Evolutionary conservation across 1,284 basidiomycete species (phyloP).

Genomic region (Xerocomus amazonicus): DNA sequence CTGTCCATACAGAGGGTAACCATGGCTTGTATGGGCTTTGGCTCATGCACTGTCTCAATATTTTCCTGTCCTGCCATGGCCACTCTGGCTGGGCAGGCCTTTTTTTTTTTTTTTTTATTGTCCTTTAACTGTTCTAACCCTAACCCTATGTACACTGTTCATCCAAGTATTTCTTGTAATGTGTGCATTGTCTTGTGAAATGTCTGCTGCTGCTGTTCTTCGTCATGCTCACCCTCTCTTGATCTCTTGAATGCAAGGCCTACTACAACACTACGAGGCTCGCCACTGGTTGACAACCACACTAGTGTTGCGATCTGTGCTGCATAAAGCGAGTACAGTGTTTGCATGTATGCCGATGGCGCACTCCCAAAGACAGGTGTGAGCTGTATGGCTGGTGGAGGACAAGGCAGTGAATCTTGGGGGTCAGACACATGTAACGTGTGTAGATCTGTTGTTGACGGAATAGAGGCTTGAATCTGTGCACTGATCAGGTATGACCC

Average conservation of each 20-base stretch:
- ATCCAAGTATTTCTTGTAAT: neutral
- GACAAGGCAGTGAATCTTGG: slow-evolving; percentile 49
- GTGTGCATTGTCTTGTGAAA: slow-evolving; percentile 65
- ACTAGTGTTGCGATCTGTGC: slow-evolving; percentile 83
- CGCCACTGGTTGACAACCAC: slow-evolving; percentile 53
- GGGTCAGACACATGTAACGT: slow-evolving; percentile 10
- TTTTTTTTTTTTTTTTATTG: slow-evolving; percentile 1
- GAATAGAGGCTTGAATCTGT: slow-evolving; percentile 77
- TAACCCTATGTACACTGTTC: slow-evolving; percentile 38
- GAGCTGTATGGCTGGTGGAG: slow-evolving; percentile 70
- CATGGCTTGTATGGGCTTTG: slow-evolving; percentile 14
- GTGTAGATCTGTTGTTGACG: slow-evolving; percentile 57
- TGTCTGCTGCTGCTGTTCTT: slow-evolving; percentile 46
- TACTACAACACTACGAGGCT: slow-evolving; percentile 57
- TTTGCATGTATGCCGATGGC: slow-evolving; percentile 58
- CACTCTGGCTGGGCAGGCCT: slow-evolving; percentile 38
- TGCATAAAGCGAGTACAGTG: slow-evolving; percentile 79
- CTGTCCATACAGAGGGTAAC: slow-evolving; percentile 36
- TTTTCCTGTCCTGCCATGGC: slow-evolving; percentile 58
- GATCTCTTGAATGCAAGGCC: slow-evolving; percentile 60
- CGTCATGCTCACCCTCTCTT: slow-evolving; percentile 15
- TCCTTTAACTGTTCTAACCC: slow-evolving; percentile 22
- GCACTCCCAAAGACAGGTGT: slow-evolving; percentile 75
- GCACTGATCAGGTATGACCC: neutral
- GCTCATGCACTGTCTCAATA: slow-evolving; percentile 55